phyloP scores from a whole-genome alignment of 805 yeast genomes.

The Blastobotrys terrestris region DNA sequence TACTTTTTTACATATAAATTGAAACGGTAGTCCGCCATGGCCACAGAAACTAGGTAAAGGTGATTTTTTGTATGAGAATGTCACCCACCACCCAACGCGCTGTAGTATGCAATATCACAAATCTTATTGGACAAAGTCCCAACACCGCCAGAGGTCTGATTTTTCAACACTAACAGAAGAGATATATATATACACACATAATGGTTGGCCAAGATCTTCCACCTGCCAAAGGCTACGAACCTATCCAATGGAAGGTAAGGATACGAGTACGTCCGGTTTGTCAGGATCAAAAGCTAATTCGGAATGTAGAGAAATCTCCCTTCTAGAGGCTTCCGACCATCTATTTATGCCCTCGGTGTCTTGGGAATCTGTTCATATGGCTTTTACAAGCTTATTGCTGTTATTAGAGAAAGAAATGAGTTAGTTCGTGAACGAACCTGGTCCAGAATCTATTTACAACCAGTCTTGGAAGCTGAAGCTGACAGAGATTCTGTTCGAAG shows the following conservation, averaged over 20 bases:
- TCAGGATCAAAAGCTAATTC: not conserved
- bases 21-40: no score
- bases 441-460: slow-evolving; percentile 68
- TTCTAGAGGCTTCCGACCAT: slow-evolving; percentile 76
- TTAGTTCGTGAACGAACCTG: slow-evolving; percentile 68
- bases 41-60: no score
- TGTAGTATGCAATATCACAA: not conserved
- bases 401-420: slow-evolving; percentile 69
- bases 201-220: slow-evolving; percentile 64
- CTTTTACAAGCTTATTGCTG: slow-evolving; percentile 57
- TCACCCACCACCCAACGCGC: not conserved
- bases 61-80: no score
- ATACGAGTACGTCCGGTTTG: not conserved
- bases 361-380: slow-evolving; percentile 65
- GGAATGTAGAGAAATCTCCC: slow-evolving; percentile 58
- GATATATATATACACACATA: slow-evolving; percentile 6
- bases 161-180: slow-evolving; percentile 6
- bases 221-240: slow-evolving; percentile 80
- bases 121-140: not conserved
- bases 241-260: slow-evolving; percentile 70
- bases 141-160: slow-evolving; percentile 3
- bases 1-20: no score
- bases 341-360: slow-evolving; percentile 60
- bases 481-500: slow-evolving; percentile 76
- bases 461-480: slow-evolving; percentile 72